Evolutionary conservation across 2,329 filamentous ascomycete species (phyloP).

Genomic region (Sporothrix globosa): DNA sequence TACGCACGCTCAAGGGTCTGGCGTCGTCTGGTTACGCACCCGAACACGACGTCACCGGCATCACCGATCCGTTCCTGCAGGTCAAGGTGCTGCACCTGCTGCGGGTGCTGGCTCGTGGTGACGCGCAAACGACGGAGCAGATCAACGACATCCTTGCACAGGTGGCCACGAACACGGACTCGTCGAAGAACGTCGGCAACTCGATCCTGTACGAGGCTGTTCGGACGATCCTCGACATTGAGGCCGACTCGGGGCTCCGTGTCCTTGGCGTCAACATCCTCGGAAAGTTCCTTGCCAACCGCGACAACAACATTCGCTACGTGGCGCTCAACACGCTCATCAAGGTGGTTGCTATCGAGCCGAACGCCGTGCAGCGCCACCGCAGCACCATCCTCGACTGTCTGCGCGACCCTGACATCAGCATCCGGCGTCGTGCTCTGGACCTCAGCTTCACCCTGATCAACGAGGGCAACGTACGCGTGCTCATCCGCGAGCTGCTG

Average conservation of each 20-base stretch:
- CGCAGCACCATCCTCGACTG: slow-evolving; percentile 97
- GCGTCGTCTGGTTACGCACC: slow-evolving; percentile 96
- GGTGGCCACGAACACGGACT: slow-evolving; percentile 97
- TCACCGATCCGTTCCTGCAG: slow-evolving; percentile 96
- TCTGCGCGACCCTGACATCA: slow-evolving; percentile 94
- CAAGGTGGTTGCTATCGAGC: slow-evolving; percentile 97
- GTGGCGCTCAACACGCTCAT: slow-evolving; percentile 96
- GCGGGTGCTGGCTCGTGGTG: slow-evolving; percentile 82
- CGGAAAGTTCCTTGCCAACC: slow-evolving; percentile 93
- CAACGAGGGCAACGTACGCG: slow-evolving; percentile 93
- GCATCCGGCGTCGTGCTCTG: slow-evolving; percentile 90
- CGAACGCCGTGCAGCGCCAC: slow-evolving; percentile 95
- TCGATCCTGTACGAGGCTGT: slow-evolving; percentile 98
- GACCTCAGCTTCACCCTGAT: slow-evolving; percentile 98
- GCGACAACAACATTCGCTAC: slow-evolving; percentile 99
- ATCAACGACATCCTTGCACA: slow-evolving; percentile 98
- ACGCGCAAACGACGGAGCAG: slow-evolving; percentile 86
- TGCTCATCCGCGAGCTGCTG: slow-evolving; percentile 88
- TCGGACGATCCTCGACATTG: slow-evolving; percentile 94
- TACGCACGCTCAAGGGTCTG: slow-evolving; percentile 87
- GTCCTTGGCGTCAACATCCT: slow-evolving; percentile 97
- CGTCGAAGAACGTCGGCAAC: slow-evolving; percentile 97
- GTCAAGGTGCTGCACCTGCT: slow-evolving; percentile 91
- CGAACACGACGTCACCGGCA: slow-evolving; percentile 96
- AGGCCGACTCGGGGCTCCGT: slow-evolving; percentile 91